Evolutionary conservation across 1,284 basidiomycete species (phyloP), one percentile per base, ranked within the genome.

Genomic region (Violaceomyces palustris): DNA sequence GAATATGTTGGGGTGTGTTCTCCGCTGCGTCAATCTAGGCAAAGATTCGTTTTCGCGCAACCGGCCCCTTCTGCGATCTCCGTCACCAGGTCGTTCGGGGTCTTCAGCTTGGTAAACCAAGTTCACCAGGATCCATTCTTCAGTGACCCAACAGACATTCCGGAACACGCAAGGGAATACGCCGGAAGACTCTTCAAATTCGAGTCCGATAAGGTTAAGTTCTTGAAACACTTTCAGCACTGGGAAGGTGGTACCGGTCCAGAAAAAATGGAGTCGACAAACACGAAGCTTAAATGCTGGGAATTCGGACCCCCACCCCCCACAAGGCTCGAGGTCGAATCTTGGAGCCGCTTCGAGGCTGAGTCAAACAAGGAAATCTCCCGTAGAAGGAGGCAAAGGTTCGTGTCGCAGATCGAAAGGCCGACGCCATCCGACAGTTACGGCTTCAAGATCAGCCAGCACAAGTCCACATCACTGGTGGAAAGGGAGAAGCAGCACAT

Each of bases 181-280:
- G 90, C 83, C 11, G 91, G 90, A 0, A 74, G 88, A 1, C 72
- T 82, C 21, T 93, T 86, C 71, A 77, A 79, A 32, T 76, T 93
- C 15, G 83, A 83, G 32, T 75, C 75, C 2, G 70, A 73, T 25
- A 58, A 67, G 0, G 40, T 72, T 8, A 47, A 46, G 4, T 69
- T 51, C 25, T 61, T 78, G 1, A 54, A 58, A 1, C 72, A 74
- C 17, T 71, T 79, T 17, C 50, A 69, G 28, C 50, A 55, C 21
- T 60, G 51, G 54, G 45, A 47, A 18, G n/a, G 19, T 2, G 31
- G 24, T 41, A 22, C 21, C n/a, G n/a, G 35, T 14, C 2, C 35
- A 9, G 15, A 29, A 15, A 8, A 31, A 4, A 14, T 14, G 27
- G 18, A 7, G 14, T 21, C 26, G 31, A 17, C 40, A 21, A n/a